Evolutionary conservation across 495 filamentous ascomycete species (phyloP).

Genomic region (Aspergillus steynii): DNA sequence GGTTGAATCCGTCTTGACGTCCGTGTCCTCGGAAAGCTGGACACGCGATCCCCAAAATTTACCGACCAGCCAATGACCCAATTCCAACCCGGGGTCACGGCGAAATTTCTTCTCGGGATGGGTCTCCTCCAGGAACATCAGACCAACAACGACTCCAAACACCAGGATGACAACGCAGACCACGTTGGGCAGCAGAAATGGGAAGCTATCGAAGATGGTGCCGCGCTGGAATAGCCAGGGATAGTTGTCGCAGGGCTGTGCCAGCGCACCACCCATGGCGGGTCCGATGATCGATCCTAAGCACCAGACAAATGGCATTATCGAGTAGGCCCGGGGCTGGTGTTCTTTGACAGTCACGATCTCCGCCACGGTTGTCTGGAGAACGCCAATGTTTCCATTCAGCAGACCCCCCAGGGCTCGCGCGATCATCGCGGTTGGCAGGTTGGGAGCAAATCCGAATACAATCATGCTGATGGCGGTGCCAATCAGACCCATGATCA

Average conservation of each 20-base stretch:
- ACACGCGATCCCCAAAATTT: conserved; percentile 44
- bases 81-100: conserved; percentile 72
- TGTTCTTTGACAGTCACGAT: conserved; percentile 89
- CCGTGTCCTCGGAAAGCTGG: conserved; percentile 36
- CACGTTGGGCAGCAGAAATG: conserved; percentile 91
- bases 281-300: conserved; percentile 90
- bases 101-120: conserved; percentile 79
- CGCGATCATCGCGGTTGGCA: conserved; percentile 81
- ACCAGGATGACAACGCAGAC: conserved; percentile 80
- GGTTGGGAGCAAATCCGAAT: conserved; percentile 87
- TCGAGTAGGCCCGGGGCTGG: conserved; percentile 87
- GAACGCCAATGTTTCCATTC: conserved; percentile 94
- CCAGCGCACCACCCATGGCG: conserved; percentile 84
- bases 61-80: conserved; percentile 71
- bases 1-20: conserved; percentile 30
- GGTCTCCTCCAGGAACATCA: conserved; percentile 93
- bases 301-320: conserved; percentile 99
- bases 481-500: conserved; percentile 82
- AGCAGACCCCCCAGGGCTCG: conserved; percentile 86
- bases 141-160: conserved; percentile 76
- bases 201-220: conserved; percentile 78
- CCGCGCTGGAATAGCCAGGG: conserved; percentile 72
- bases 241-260: conserved; percentile 79
- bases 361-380: conserved; percentile 94
- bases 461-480: conserved; percentile 92